phyloP scores from a whole-genome alignment of 2,329 filamentous ascomycete species.

The Neonectria ditissima region DNA sequence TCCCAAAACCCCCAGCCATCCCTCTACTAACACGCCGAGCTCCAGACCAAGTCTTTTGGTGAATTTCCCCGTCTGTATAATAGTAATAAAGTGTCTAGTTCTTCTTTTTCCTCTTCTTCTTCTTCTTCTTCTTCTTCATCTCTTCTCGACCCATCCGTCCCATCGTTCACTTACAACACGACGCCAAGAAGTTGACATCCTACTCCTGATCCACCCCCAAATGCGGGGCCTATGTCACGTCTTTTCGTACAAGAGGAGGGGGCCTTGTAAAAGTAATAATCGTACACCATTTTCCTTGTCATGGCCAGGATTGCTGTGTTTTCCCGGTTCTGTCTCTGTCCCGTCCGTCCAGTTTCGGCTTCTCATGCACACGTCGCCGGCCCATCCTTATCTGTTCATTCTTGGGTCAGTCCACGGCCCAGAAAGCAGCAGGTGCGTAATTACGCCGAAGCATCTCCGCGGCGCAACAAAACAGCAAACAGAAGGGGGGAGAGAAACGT shows the following conservation, averaged over 20 bases:
- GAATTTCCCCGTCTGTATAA: neutral
- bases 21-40: constrained; percentile 21
- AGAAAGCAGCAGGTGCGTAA: neutral
- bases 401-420: constrained; percentile 29
- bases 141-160: neutral
- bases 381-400: constrained; percentile 40
- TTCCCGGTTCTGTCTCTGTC: neutral
- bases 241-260: constrained; percentile 15
- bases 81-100: neutral
- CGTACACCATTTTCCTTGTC: constrained; percentile 17
- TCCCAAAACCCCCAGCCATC: constrained; percentile 5
- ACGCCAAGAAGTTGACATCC: neutral
- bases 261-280: constrained; percentile 27
- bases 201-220: neutral
- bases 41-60: constrained; percentile 12
- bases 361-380: constrained; percentile 42
- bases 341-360: neutral
- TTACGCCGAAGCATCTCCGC: constrained; percentile 5
- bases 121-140: neutral
- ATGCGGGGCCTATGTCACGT: neutral
- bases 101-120: neutral
- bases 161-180: constrained; percentile 1
- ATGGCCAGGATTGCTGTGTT: neutral
- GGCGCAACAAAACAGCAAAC: neutral
- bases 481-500: constrained; percentile 36